Base-by-base conservation (phyloP, 345 rosid species). In the Lumnitzera littorea region DNA sequence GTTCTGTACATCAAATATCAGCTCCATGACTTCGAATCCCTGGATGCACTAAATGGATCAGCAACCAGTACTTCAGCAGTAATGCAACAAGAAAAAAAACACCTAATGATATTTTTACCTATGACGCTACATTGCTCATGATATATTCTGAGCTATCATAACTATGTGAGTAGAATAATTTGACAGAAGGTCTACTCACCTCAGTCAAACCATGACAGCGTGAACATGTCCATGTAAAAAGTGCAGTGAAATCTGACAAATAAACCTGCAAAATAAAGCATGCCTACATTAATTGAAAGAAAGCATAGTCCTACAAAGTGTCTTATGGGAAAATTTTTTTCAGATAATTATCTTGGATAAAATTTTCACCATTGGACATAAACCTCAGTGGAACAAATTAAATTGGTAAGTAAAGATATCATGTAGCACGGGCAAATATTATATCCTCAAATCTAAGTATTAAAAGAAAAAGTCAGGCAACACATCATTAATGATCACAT, bases 1-100 rank as follows among this genome's bases (percentile, higher is more conserved):
- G 71, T 82, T 81, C 71, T 92, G 80, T 15, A 92, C 63, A 24
- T 89, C 96, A 78, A 89, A 84, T 58, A 89, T 70, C 62, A 91
- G 72, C 77, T 87, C 96, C 48, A 89, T 80, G 24, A 91, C 80
- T 80, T 91, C 72, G 55, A 89, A 91, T 46, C 95, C 98, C 98
- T 91, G 58, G 64, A 16, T 61, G 62, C 50, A 53, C n/a, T 13
- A 15, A 63, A 56, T 51, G 11, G 5, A 51, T n/a, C n/a, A 6
- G 24, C 12, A 13, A 43, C 14, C 57, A 13, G 12, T 62, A 24
- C 65, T 31, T 48, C 27, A 46, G 11, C n/a, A 11, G 46, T 29
- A 36, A 36, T 1, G 43, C 43, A 36, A 36, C 43, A 36, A 36
- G 31, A 36, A 36, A 36, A 36, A 36, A 9, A 36, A 4, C 43